Evolutionary conservation across 2,329 filamentous ascomycete genomes (phyloP).

Genomic region (Alternaria viburni): DNA sequence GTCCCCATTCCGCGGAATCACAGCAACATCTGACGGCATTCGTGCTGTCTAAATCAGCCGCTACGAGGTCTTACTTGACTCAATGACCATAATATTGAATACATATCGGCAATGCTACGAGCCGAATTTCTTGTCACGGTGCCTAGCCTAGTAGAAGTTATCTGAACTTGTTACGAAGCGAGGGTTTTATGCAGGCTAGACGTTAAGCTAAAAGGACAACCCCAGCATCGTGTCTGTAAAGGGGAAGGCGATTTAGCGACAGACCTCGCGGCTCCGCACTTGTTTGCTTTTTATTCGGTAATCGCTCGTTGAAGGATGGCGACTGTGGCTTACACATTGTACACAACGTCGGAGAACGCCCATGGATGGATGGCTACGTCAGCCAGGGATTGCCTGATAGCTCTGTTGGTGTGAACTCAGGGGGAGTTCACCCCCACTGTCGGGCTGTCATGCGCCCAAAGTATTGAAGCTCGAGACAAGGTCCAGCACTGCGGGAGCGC

Average conservation of each 20-base stretch:
- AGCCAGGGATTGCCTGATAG: not conserved
- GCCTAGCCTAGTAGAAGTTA: not conserved
- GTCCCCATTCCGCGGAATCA: not conserved
- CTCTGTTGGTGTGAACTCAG: not conserved
- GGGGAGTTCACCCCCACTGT: constrained; percentile 16
- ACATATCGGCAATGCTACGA: not conserved
- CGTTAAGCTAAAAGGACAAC: constrained; percentile 7
- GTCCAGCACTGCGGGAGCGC: constrained; percentile 39
- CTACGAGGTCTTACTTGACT: not conserved
- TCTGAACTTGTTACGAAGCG: not conserved
- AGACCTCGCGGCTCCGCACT: constrained; percentile 3
- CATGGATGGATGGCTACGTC: not conserved
- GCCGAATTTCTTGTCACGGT: not conserved
- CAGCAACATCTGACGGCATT: not conserved
- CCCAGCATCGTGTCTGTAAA: not conserved
- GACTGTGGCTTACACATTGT: not conserved
- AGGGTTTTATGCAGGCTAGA: constrained; percentile 8
- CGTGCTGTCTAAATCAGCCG: not conserved
- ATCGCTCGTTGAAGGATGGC: constrained; percentile 3
- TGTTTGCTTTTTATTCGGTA: constrained; percentile 6
- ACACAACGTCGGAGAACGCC: not conserved
- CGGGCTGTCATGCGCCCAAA: constrained; percentile 28
- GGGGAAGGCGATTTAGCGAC: not conserved
- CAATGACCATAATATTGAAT: not conserved
- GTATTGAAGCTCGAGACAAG: constrained; percentile 14